Evolutionary conservation across 2,329 filamentous ascomycete genomes (phyloP), one percentile per base, ranked within the genome.

Genomic region (Ophiostoma ulmi): DNA sequence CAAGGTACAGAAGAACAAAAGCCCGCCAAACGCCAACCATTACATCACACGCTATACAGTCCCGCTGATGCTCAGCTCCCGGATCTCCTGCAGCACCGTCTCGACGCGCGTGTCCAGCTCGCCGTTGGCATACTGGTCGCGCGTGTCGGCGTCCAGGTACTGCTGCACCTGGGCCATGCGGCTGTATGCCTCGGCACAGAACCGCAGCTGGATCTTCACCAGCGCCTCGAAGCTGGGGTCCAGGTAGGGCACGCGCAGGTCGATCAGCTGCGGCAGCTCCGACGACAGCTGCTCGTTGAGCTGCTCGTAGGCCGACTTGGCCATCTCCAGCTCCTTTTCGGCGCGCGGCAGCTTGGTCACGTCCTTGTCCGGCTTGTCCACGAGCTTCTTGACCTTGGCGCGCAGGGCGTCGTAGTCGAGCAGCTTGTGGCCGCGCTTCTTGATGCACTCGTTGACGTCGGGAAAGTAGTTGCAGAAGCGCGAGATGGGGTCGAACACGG

Each of bases 81-180:
- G 86, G 80, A 99, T 99, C 84, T 99, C 94, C 75, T 97, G 94
- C 81, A 99, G 79, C 61, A 98, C 95, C 81, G 98, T 91, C 81
- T 99, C 95, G 39, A 99, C 95, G 74, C 93, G 84, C 72, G 89
- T 91, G 79, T 99, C 95, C 76, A 99, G 83, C 75, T 97, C 92
- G 36, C 95, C 95, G 76, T 93, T 89, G 1, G 95, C 95, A 80
- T 99, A 99, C 81, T 97, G 91, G 75, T 99, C 95, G 80, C 95
- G 87, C 69, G 94, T 98, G 78, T 97, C 93, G 39, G 94, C 91
- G 78, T 98, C 95, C 41, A 99, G 85, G 79, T 97, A 98, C 82
- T 99, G 95, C 83, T 99, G 95, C 71, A 99, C 96, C 83, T 99
- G 96, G 36, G 96, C 95, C 95, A 99, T 99, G 67, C 95, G 87